Evolutionary conservation across 2,329 filamentous ascomycete genomes (phyloP).

Genomic region (Tolypocladium sp.): DNA sequence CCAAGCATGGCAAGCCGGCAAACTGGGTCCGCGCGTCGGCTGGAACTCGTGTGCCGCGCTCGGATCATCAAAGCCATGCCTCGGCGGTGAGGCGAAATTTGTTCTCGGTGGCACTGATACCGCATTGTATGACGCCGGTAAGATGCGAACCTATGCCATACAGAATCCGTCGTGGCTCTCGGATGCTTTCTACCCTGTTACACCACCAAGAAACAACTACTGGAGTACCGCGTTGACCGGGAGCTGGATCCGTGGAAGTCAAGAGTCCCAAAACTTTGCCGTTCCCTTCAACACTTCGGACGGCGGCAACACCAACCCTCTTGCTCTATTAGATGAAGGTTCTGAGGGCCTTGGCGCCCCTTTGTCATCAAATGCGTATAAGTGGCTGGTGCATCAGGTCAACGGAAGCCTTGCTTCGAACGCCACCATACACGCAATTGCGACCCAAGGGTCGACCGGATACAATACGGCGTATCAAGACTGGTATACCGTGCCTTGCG

Average conservation of each 20-base stretch:
- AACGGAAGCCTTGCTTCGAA: not conserved
- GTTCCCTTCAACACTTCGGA: not conserved
- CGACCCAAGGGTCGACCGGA: not conserved
- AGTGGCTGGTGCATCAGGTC: not conserved
- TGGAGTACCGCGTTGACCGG: not conserved
- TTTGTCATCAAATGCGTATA: not conserved
- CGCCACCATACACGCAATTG: not conserved
- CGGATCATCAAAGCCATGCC: not conserved
- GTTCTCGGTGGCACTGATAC: not conserved
- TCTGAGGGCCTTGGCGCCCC: slow-evolving; percentile 2
- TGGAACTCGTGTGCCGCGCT: not conserved
- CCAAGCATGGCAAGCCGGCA: not conserved
- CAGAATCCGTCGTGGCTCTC: not conserved
- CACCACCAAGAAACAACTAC: not conserved
- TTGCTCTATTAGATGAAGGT: slow-evolving; percentile 1
- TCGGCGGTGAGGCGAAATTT: not conserved
- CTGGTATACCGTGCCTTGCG: slow-evolving; percentile 1
- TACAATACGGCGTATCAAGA: slow-evolving; percentile 1
- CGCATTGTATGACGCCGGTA: not conserved
- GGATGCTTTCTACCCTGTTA: not conserved
- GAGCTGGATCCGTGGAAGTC: not conserved
- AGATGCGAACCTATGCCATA: not conserved
- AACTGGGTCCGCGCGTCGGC: not conserved
- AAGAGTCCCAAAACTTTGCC: not conserved
- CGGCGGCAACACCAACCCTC: not conserved